Percentiles rank a stretch among this genome's conserved stretches.
Conservation (phyloP, 371 early-diverging fungal species). For the Lichtheimia ramosa region DNA sequence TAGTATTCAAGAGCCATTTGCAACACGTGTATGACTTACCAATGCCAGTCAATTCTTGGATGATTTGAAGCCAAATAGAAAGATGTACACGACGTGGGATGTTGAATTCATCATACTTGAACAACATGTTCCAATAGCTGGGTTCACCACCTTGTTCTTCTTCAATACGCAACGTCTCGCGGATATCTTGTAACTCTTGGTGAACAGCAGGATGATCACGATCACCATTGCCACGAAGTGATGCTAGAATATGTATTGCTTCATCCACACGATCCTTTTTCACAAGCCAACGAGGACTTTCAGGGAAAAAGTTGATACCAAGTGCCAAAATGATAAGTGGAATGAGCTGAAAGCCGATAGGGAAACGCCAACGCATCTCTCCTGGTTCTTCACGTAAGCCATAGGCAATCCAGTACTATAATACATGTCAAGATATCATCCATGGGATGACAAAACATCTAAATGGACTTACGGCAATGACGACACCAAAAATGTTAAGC, state of each 20-base stretch:
- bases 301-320: slow-evolving; percentile 35
- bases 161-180: slow-evolving; percentile 21
- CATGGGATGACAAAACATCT: neutral
- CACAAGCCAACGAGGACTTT: slow-evolving; percentile 33
- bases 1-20: too few species aligned
- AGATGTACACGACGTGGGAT: slow-evolving; percentile 43
- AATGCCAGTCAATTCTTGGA: slow-evolving; percentile 43
- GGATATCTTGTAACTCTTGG: slow-evolving; percentile 30
- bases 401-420: slow-evolving; percentile 41
- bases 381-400: slow-evolving; percentile 31
- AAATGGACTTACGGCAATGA: slow-evolving; percentile 28
- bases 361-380: slow-evolving; percentile 39
- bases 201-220: slow-evolving; percentile 29
- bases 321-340: slow-evolving; percentile 26
- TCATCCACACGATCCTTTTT: slow-evolving; percentile 36
- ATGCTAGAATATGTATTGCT: slow-evolving; percentile 33
- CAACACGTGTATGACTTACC: slow-evolving; percentile 2
- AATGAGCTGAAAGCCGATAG: slow-evolving; percentile 38
- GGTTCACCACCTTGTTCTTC: slow-evolving; percentile 34
- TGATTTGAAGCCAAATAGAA: slow-evolving; percentile 41
- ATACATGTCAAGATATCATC: neutral
- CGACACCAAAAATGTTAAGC: slow-evolving; percentile 45
- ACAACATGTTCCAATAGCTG: slow-evolving; percentile 34
- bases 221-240: slow-evolving; percentile 40
- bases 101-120: slow-evolving; percentile 32